Percentiles rank a stretch among this genome's conserved stretches.
These are phyloP conservation scores for Anastatica hierochuntica DNA, from an alignment of 345 rosid species.

Conservation along the genomic window DNA sequence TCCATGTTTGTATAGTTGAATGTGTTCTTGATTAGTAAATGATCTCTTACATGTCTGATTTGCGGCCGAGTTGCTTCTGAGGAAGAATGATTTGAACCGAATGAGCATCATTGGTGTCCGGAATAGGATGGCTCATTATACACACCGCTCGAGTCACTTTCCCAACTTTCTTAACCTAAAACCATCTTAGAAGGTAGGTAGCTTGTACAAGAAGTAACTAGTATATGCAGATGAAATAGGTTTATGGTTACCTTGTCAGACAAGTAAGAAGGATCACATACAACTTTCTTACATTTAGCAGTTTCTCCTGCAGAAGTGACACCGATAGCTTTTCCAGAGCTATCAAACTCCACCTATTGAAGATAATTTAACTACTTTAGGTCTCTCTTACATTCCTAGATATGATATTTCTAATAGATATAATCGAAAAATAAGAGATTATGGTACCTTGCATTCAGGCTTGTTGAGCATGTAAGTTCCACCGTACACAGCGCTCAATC, in stretches of 20 bases:
- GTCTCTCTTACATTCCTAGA: too few relatives aligned
- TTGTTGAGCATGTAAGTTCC: constrained; percentile 98
- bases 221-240: background rate
- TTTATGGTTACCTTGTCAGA: constrained; percentile 50
- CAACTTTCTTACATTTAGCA: constrained; percentile 90
- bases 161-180: constrained; percentile 71
- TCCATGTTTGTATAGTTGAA: background rate
- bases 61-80: constrained; percentile 91
- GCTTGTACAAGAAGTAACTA: background rate
- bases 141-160: constrained; percentile 88
- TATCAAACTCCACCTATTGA: constrained; percentile 63
- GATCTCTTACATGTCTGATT: constrained; percentile 67
- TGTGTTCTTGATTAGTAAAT: background rate
- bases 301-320: constrained; percentile 87
- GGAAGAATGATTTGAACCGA: constrained; percentile 93
- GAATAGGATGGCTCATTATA: constrained; percentile 94
- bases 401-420: background rate
- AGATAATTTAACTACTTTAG: background rate
- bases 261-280: constrained; percentile 86
- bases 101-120: constrained; percentile 78
- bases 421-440: background rate
- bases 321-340: constrained; percentile 58
- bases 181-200: background rate
- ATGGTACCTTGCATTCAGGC: constrained; percentile 78
- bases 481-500: constrained; percentile 87